Evolutionary conservation across 345 rosid species (phyloP), one percentile per base, ranked within the genome.

Genomic region (Syzygium aromaticum): DNA sequence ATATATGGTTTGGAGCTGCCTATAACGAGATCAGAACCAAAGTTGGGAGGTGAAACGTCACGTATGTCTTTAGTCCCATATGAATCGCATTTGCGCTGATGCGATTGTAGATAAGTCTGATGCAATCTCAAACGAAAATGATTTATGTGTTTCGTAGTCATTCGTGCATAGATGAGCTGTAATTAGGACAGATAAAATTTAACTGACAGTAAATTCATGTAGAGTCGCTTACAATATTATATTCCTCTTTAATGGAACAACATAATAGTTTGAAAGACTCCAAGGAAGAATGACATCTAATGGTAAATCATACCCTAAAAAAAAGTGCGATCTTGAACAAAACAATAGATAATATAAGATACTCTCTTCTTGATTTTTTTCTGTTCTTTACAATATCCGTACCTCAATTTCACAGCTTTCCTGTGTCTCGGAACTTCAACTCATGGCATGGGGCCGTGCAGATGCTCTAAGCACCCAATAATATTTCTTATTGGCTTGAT

Each of bases 11-110:
- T 61, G 67, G 30, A 61, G 67, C 67, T 61, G 13, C 73, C 33
- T 13, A 61, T 13, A n/a, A 61, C n/a, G 73, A 33, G 73, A 61
- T 61, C 13, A 15, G 19, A n/a, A 15, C 19, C 8, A 1, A 15
- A 61, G 8, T n/a, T n/a, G 33, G 33, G 3, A 61, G 0, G 7
- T n/a, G 19, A n/a, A n/a, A n/a, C 5, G 8, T 15, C 13, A n/a
- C 8, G n/a, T 5, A 61, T 33, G 80, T 67, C 46, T 67, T 8
- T 0, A 4, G 11, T 67, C 43, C 22, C 25, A 33, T 16, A 2
- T 73, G 0, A 0, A 3, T 9, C 14, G 23, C 21, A 22, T 49
- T 73, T 10, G 10, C 3, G 46, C 2, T 4, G 7, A 19, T 33
- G 46, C 3, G 6, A 30, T 3, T 11, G 13, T 73, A 10, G 80